Conservation (phyloP, 2,329 filamentous ascomycete genomes). For the Cladosporium oxysporum region DNA sequence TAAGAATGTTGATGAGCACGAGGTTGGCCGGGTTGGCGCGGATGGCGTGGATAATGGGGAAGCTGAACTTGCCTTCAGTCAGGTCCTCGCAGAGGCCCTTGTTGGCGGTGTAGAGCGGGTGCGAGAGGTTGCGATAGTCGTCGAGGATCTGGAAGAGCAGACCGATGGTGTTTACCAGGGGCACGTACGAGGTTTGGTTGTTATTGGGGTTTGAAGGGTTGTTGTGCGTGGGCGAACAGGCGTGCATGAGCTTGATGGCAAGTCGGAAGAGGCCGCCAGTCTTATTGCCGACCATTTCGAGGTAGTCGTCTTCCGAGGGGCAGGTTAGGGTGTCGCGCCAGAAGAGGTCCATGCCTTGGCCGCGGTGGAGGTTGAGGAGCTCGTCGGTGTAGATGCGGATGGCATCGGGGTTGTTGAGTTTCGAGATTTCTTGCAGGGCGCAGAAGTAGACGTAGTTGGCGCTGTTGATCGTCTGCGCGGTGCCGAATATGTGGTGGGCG, state of each 20-base stretch:
- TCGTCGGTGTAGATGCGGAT: slow-evolving; percentile 78
- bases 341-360: slow-evolving; percentile 88
- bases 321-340: slow-evolving; percentile 85
- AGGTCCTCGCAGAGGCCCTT: slow-evolving; percentile 95
- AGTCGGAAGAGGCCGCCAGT: slow-evolving; percentile 84
- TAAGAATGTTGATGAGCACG: slow-evolving; percentile 87
- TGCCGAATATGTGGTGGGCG: slow-evolving; percentile 80
- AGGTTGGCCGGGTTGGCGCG: slow-evolving; percentile 71
- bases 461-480: slow-evolving; percentile 85
- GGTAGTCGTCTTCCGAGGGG: slow-evolving; percentile 82
- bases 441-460: slow-evolving; percentile 88
- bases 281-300: slow-evolving; percentile 94
- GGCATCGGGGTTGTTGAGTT: slow-evolving; percentile 66
- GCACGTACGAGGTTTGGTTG: slow-evolving; percentile 65
- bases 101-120: slow-evolving; percentile 70
- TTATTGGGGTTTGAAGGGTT: slow-evolving; percentile 33
- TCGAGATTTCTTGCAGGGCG: slow-evolving; percentile 72
- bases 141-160: slow-evolving; percentile 89
- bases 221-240: slow-evolving; percentile 56
- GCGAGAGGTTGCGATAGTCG: slow-evolving; percentile 84
- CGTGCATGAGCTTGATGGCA: slow-evolving; percentile 85
- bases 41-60: slow-evolving; percentile 92
- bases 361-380: slow-evolving; percentile 79
- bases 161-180: slow-evolving; percentile 81
- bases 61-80: slow-evolving; percentile 96